phyloP scores from a whole-genome alignment of 1,284 basidiomycete genomes.

The Boletus sp. region DNA sequence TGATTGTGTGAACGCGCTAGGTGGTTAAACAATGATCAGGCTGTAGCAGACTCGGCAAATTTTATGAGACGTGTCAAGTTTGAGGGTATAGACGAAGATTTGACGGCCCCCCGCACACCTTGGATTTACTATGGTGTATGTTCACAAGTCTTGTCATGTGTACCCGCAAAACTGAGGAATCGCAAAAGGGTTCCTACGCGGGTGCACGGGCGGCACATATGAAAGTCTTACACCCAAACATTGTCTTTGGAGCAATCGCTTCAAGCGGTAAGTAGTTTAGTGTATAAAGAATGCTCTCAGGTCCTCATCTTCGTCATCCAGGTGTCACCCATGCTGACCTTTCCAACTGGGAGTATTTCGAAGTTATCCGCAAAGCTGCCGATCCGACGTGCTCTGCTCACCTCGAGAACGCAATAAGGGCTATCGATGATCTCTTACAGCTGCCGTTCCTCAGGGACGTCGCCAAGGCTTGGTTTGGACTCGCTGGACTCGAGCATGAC shows the following conservation, averaged over 20 bases:
- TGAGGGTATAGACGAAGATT: conserved; percentile 67
- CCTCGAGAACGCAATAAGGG: conserved; percentile 65
- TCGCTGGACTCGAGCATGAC: conserved; percentile 67
- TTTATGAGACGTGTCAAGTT: conserved; percentile 87
- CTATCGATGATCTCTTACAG: conserved; percentile 66
- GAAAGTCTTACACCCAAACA: conserved; percentile 83
- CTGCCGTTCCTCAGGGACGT: conserved; percentile 46
- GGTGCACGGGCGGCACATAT: conserved; percentile 95
- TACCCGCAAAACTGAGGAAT: conserved; percentile 4
- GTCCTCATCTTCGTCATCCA: conserved; percentile 28
- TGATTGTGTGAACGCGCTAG: conserved; percentile 41
- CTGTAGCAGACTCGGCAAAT: conserved; percentile 90
- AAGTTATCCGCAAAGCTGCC: conserved; percentile 80
- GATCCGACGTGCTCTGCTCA: conserved; percentile 72
- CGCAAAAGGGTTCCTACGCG: conserved; percentile 79
- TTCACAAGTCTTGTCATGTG: not conserved
- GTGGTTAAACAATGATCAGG: conserved; percentile 88
- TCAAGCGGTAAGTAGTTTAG: conserved; percentile 68
- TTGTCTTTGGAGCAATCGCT: conserved; percentile 91
- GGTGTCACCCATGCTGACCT: conserved; percentile 76
- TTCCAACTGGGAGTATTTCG: conserved; percentile 85
- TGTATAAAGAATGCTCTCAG: not conserved
- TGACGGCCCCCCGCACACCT: conserved; percentile 72
- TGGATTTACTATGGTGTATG: conserved; percentile 97
- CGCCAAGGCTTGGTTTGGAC: conserved; percentile 77